A percentile compares a stretch with the other conserved stretches of the same genome.
Conservation (phyloP, 441 rosid species). For the Adansonia madagascariensis region DNA sequence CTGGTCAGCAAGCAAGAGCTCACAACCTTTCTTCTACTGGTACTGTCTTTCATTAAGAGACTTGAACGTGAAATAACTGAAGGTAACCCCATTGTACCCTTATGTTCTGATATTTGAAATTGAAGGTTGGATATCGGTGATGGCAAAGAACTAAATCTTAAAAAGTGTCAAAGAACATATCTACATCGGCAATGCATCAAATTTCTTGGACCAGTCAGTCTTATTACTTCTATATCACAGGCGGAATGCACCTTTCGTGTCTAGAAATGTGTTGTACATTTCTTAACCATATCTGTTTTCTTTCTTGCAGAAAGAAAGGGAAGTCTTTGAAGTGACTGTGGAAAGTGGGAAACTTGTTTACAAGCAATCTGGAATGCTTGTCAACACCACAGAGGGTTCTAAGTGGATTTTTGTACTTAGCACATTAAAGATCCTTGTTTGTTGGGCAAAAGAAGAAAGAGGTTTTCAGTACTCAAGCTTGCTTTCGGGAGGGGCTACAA, state of each 20-base stretch:
- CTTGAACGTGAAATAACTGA: constrained; percentile 4
- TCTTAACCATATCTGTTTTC: constrained; percentile 2
- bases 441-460: constrained; percentile 93
- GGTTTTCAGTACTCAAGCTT: constrained; percentile 88
- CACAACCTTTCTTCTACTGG: constrained; percentile 76
- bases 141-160: constrained; percentile 69
- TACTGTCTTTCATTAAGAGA: constrained; percentile 24
- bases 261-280: neutral
- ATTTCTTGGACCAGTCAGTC: constrained; percentile 82
- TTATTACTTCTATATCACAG: neutral
- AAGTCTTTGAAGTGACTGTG: constrained; percentile 64
- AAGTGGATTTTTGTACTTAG: constrained; percentile 90
- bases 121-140: constrained; percentile 88
- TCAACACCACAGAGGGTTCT: constrained; percentile 53
- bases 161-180: constrained; percentile 51
- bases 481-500: constrained; percentile 78
- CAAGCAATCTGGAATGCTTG: constrained; percentile 41
- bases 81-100: neutral
- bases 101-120: constrained; percentile 11
- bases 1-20: constrained; percentile 57
- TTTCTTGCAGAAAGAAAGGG: constrained; percentile 68
- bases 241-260: neutral
- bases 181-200: constrained; percentile 68
- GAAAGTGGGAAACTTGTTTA: constrained; percentile 64
- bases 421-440: constrained; percentile 64